Base-by-base conservation (phyloP, 345 rosid species). In the Brassica rapa region DNA sequence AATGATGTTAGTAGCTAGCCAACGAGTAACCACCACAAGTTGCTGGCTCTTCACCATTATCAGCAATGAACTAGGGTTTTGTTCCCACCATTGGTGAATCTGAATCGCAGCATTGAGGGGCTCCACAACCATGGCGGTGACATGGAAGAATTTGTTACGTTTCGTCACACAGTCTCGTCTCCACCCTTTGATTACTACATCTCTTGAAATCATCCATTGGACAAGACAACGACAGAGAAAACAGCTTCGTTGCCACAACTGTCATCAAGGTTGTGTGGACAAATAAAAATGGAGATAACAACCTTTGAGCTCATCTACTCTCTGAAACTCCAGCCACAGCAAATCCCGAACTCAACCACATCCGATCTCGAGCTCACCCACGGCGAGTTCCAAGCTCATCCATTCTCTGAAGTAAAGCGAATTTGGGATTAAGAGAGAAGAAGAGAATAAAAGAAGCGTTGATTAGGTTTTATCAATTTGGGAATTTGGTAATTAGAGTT, bases 1-100 rank as follows among this genome's bases (percentile, higher is more conserved):
- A 90, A 76, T 39, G 98, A 92, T 62, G 97, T 92, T 92, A 92
- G 71, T 94, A 94, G 88, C 98, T 92, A 70, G 97, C 97, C 66
- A 81, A 33, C 1, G 97, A 94, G 78, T 94, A 94, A 24, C 94
- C 92, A 27, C 93, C 93, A 32, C 88, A 66, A 29, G 84, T 84
- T 24, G 88, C 91, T 3, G 41, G 8, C 9, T 35, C 41, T 35
- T 7, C 2, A 89, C 86, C 67, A 88, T 32, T 24, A 87, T 78
- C 68, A 87, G 83, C 49, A 90, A 29, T 0, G 86, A 77, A 43
- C 72, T 75, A 3, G 74, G 80, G 72, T 68, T 81, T 57, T 68
- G 79, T 25, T 69, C 75, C 75, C 74, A 79, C 82, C 65, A 68
- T 67, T 79, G 82, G 66, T 79, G 73, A 66, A 79, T 66, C 69